Evolutionary conservation across 2,329 filamentous ascomycete species (phyloP).

Genomic region (Sporothrix mexicana): DNA sequence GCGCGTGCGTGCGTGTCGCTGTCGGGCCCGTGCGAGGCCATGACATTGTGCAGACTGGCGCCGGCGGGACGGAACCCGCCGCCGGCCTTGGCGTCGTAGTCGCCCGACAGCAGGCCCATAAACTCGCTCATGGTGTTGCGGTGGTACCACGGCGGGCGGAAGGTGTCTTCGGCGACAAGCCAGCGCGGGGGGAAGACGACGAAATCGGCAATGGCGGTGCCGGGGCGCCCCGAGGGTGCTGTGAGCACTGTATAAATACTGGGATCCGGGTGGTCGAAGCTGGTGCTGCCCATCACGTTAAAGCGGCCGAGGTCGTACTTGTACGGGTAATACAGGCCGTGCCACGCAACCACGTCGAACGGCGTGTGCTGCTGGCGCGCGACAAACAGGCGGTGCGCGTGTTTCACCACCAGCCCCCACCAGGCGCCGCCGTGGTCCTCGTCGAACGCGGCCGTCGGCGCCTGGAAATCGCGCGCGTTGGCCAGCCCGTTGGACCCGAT

Average conservation of each 20-base stretch:
- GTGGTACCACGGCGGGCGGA: slow-evolving; percentile 75
- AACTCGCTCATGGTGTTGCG: slow-evolving; percentile 71
- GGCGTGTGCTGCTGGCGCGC: slow-evolving; percentile 70
- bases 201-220: slow-evolving; percentile 72
- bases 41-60: slow-evolving; percentile 70
- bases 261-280: slow-evolving; percentile 78
- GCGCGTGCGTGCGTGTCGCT: slow-evolving; percentile 62
- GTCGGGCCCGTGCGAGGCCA: slow-evolving; percentile 71
- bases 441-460: slow-evolving; percentile 71
- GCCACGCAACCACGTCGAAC: slow-evolving; percentile 81
- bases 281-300: slow-evolving; percentile 74
- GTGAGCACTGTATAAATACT: slow-evolving; percentile 77
- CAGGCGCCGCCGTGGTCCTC: no score
- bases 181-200: slow-evolving; percentile 75
- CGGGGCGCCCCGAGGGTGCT: slow-evolving; percentile 62
- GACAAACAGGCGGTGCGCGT: no score
- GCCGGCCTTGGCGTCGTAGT: slow-evolving; percentile 66
- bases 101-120: slow-evolving; percentile 60
- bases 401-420: no score
- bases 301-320: slow-evolving; percentile 83
- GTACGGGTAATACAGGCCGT: slow-evolving; percentile 79
- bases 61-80: slow-evolving; percentile 64
- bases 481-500: slow-evolving; percentile 78
- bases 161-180: slow-evolving; percentile 72
- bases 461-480: slow-evolving; percentile 76